Evolutionary conservation across 2,329 filamentous ascomycete genomes (phyloP).

Genomic region (Aspergillus unguis): DNA sequence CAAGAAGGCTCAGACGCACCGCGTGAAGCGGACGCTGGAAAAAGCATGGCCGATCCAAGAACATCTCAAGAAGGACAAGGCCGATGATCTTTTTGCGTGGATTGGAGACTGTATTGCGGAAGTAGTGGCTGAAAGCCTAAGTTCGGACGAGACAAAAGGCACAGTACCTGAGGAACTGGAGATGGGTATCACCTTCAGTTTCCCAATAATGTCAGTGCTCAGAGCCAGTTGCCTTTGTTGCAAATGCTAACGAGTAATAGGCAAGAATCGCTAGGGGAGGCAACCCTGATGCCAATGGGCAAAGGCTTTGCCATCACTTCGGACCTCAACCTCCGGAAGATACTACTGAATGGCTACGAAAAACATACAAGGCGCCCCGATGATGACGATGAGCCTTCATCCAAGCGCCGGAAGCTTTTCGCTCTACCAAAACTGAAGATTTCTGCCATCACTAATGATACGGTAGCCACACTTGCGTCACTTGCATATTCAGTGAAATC

Average conservation of each 20-base stretch:
- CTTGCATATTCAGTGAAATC: slow-evolving; percentile 69
- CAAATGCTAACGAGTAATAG: slow-evolving; percentile 24
- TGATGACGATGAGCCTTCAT: slow-evolving; percentile 40
- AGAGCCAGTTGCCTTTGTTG: background rate
- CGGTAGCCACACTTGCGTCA: slow-evolving; percentile 74
- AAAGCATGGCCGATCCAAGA: slow-evolving; percentile 54
- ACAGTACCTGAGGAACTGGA: slow-evolving; percentile 44
- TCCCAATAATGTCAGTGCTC: slow-evolving; percentile 47
- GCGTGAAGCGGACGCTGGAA: slow-evolving; percentile 47
- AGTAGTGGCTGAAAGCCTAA: slow-evolving; percentile 58
- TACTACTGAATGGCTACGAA: slow-evolving; percentile 53
- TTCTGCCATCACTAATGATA: slow-evolving; percentile 75
- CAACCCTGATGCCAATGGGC: slow-evolving; percentile 56
- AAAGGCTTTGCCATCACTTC: slow-evolving; percentile 58
- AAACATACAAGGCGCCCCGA: slow-evolving; percentile 46
- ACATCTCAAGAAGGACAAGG: slow-evolving; percentile 61
- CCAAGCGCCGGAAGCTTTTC: slow-evolving; percentile 45
- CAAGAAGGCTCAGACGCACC: slow-evolving; percentile 47
- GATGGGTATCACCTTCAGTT: slow-evolving; percentile 51
- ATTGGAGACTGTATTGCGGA: slow-evolving; percentile 73
- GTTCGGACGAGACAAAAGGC: slow-evolving; percentile 38
- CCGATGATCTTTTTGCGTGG: slow-evolving; percentile 75
- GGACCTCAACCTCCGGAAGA: slow-evolving; percentile 53
- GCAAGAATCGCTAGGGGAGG: slow-evolving; percentile 53
- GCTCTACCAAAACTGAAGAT: slow-evolving; percentile 65